These are phyloP conservation scores for Oryza coarctata DNA, from an alignment of 176 grass and related monocot genomes.

Conservation along the genomic window DNA sequence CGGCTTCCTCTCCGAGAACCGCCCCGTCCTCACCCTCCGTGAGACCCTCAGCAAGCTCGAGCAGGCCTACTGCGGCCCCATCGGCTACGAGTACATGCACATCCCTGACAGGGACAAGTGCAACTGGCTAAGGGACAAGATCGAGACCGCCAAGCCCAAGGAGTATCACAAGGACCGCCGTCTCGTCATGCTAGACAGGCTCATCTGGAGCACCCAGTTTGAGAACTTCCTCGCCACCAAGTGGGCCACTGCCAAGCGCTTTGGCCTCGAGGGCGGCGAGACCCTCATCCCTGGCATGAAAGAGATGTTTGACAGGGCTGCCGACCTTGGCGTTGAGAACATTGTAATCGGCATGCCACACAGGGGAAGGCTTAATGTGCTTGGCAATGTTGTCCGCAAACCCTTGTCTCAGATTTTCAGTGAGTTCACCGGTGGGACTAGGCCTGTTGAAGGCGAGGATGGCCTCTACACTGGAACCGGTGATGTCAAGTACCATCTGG, in stretches of 20 bases:
- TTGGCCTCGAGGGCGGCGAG: constrained; percentile 86
- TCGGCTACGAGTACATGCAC: constrained; percentile 97
- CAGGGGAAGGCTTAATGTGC: constrained; percentile 90
- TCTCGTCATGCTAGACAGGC: constrained; percentile 83
- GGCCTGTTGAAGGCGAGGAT: constrained; percentile 71
- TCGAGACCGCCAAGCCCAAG: constrained; percentile 55
- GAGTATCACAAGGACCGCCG: constrained; percentile 62
- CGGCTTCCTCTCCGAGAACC: constrained; percentile 85
- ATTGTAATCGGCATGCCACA: constrained; percentile 98
- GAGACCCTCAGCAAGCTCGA: constrained; percentile 84
- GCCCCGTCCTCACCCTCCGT: constrained; percentile 78
- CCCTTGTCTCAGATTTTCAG: constrained; percentile 95
- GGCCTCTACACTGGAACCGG: constrained; percentile 95
- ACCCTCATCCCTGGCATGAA: constrained; percentile 97
- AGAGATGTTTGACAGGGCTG: constrained; percentile 87
- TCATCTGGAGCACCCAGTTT: constrained; percentile 94
- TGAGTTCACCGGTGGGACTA: constrained; percentile 86
- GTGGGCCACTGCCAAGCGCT: constrained; percentile 90
- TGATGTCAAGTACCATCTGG: constrained; percentile 95
- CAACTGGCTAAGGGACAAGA: constrained; percentile 91
- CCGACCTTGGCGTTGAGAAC: constrained; percentile 72
- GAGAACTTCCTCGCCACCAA: constrained; percentile 97
- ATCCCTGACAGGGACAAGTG: constrained; percentile 88
- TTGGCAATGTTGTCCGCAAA: constrained; percentile 88
- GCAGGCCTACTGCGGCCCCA: constrained; percentile 80